A percentile compares a stretch with the other conserved stretches of the same genome.
phyloP scores from a whole-genome alignment of 495 filamentous ascomycete genomes.

The Penicillium lividum region DNA sequence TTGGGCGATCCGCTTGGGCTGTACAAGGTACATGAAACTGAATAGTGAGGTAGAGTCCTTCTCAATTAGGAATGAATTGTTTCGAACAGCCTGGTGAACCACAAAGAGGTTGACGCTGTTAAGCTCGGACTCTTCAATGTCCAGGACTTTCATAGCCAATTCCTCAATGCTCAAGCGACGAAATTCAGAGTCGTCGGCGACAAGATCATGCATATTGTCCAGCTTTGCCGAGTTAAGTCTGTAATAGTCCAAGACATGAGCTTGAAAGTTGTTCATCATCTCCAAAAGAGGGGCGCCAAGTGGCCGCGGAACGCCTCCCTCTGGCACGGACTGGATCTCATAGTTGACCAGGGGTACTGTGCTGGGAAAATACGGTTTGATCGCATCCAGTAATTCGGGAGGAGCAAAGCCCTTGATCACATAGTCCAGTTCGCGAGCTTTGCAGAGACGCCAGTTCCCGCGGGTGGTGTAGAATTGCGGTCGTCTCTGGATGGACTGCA shows the following conservation, averaged over 20 bases:
- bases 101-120: constrained; percentile 62
- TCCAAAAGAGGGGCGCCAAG: constrained; percentile 36
- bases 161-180: constrained; percentile 61
- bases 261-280: constrained; percentile 35
- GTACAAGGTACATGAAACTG: constrained; percentile 47
- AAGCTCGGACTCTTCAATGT: constrained; percentile 42
- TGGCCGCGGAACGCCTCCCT: constrained; percentile 47
- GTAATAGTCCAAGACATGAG: constrained; percentile 34
- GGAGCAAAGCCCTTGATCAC: constrained; percentile 64
- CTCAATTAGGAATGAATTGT: constrained; percentile 40
- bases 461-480: constrained; percentile 71
- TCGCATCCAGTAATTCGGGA: constrained; percentile 53
- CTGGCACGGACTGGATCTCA: constrained; percentile 43
- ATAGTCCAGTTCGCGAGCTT: constrained; percentile 51
- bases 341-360: constrained; percentile 35
- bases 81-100: constrained; percentile 60
- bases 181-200: constrained; percentile 49
- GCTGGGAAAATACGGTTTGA: constrained; percentile 65
- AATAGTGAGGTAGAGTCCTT: constrained; percentile 50
- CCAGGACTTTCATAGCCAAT: constrained; percentile 57
- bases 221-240: constrained; percentile 51
- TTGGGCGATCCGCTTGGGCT: constrained; percentile 46
- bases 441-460: constrained; percentile 70
- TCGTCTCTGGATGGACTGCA: constrained; percentile 61
- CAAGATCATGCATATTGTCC: constrained; percentile 47